These are phyloP conservation scores for Calocera viscosa DNA, from an alignment of 768 basidiomycete species.

Conservation along the genomic window DNA sequence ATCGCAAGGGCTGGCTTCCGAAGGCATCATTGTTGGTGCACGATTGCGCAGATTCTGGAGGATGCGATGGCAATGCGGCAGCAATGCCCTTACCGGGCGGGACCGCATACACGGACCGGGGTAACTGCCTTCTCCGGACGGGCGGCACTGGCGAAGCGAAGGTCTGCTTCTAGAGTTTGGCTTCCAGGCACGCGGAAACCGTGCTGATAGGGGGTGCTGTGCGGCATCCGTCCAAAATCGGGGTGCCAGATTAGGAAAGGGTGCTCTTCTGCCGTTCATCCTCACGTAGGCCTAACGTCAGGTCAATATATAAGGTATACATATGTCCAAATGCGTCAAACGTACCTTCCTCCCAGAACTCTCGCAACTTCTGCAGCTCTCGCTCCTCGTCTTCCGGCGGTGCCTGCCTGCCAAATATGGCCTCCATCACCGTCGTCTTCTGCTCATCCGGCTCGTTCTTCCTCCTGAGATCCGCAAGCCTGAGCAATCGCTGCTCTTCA, in stretches of 20 bases:
- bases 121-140: background rate
- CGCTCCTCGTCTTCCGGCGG: background rate
- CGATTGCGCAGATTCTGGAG: background rate
- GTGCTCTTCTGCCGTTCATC: background rate
- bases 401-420: background rate
- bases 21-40: background rate
- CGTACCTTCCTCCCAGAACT: background rate
- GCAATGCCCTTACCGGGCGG: background rate
- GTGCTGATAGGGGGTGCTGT: background rate
- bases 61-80: background rate
- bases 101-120: background rate
- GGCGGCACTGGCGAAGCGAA: background rate
- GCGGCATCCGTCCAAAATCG: background rate
- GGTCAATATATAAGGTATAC: background rate
- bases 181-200: background rate
- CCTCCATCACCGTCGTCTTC: background rate
- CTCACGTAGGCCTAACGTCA: background rate
- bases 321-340: background rate
- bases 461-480: background rate
- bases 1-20: background rate
- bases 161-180: background rate
- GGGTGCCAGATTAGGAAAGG: background rate
- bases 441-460: background rate
- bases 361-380: background rate
- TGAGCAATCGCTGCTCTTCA: background rate